Evolutionary conservation across 768 basidiomycete genomes (phyloP).

Genomic region (Boletus subparvulus): DNA sequence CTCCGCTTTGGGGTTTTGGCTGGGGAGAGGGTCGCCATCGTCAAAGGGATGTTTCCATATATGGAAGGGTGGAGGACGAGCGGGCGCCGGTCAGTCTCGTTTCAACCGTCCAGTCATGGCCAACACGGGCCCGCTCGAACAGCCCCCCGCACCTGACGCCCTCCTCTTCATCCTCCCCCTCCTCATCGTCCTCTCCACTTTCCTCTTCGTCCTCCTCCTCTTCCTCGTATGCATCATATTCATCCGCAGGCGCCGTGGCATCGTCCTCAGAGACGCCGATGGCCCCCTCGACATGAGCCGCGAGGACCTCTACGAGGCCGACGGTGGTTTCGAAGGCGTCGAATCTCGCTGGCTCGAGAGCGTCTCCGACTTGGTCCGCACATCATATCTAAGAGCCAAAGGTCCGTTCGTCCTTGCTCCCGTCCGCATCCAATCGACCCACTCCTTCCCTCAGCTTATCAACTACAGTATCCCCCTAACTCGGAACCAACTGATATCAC

Average conservation of each 20-base stretch:
- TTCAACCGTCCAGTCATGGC: too few species aligned
- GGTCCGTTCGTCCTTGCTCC: slow-evolving; percentile 48
- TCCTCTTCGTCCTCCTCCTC: slow-evolving; percentile 88
- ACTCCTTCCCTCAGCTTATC: slow-evolving; percentile 57
- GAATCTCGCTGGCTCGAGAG: slow-evolving; percentile 93
- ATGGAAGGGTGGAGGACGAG: not conserved
- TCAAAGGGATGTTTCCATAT: slow-evolving; percentile 18
- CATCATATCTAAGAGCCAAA: slow-evolving; percentile 83
- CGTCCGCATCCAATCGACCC: slow-evolving; percentile 5
- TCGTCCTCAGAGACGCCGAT: slow-evolving; percentile 79
- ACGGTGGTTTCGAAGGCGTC: slow-evolving; percentile 90
- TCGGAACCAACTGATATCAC: slow-evolving; percentile 99
- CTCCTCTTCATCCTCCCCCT: slow-evolving; percentile 89
- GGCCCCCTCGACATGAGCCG: slow-evolving; percentile 93
- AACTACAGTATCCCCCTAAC: slow-evolving; percentile 88
- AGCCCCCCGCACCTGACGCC: slow-evolving; percentile 50
- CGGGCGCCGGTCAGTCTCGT: not conserved
- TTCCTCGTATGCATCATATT: slow-evolving; percentile 90
- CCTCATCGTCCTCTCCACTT: slow-evolving; percentile 89
- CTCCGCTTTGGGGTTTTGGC: slow-evolving; percentile 49
- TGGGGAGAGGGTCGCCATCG: slow-evolving; percentile 52
- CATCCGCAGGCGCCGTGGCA: slow-evolving; percentile 73
- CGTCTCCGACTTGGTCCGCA: slow-evolving; percentile 60
- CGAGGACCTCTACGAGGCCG: slow-evolving; percentile 86
- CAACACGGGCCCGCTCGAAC: slow-evolving; percentile 5